Conservation (phyloP, 23 red algal genomes). For the Cyanidioschyzon merolae region DNA sequence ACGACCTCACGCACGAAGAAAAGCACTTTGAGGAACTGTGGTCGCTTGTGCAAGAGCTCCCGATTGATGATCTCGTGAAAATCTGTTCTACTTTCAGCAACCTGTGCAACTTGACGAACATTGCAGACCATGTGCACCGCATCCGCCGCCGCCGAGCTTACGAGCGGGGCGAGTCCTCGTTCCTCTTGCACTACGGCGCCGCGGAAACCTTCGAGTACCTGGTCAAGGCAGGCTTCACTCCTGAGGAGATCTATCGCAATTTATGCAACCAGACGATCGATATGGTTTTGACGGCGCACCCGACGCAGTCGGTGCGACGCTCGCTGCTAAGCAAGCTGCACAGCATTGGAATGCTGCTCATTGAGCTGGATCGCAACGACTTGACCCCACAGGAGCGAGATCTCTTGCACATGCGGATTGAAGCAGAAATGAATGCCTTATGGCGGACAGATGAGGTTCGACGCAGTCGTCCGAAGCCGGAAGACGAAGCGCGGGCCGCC, state of each 20-base stretch:
- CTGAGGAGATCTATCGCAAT: constrained; percentile 56
- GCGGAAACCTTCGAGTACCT: constrained; percentile 66
- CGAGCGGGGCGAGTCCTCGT: constrained; percentile 61
- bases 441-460: constrained; percentile 96
- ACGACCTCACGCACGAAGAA: constrained; percentile 38
- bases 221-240: constrained; percentile 42
- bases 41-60: constrained; percentile 45
- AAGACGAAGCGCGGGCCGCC: constrained; percentile 86
- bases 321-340: constrained; percentile 79
- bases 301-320: constrained; percentile 86
- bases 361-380: constrained; percentile 48
- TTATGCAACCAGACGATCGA: constrained; percentile 62
- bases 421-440: constrained; percentile 33
- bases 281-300: constrained; percentile 98
- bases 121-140: constrained; percentile 87
- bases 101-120: constrained; percentile 89
- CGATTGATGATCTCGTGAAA: constrained; percentile 39
- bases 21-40: constrained; percentile 48
- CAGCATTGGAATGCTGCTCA: constrained; percentile 50
- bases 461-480: constrained; percentile 62
- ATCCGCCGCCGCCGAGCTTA: constrained; percentile 66
- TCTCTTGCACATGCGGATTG: constrained; percentile 21
- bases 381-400: constrained; percentile 64
- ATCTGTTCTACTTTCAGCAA: constrained; percentile 84
- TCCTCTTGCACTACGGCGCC: constrained; percentile 51